A percentile compares a stretch with the other conserved stretches of the same genome.
phyloP scores from a whole-genome alignment of 768 basidiomycete species.

The Calocera viscosa region DNA sequence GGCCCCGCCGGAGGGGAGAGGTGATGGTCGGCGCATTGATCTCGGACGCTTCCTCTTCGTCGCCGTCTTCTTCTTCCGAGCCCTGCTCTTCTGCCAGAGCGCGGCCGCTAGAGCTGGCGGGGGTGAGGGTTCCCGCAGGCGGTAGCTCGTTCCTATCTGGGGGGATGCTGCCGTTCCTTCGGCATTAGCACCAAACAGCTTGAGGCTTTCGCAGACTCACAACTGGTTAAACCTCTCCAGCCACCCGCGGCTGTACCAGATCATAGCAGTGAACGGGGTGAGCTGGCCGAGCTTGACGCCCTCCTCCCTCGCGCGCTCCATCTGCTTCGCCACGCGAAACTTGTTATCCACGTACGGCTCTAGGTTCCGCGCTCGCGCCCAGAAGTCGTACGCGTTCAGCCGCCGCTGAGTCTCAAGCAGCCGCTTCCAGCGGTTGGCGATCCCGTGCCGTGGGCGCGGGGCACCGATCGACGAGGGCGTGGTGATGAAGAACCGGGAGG shows the following conservation, averaged over 20 bases:
- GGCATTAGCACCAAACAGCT: too few relatives aligned
- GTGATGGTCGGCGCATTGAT: background rate
- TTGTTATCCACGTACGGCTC: slow-evolving; percentile 6
- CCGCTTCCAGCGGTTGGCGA: slow-evolving; percentile 7
- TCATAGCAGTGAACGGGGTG: background rate
- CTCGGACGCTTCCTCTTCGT: background rate
- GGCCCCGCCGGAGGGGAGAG: background rate
- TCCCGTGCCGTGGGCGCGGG: background rate
- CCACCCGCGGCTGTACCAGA: slow-evolving; percentile 1
- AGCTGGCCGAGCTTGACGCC: background rate
- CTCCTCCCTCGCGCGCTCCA: background rate
- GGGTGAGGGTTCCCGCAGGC: background rate
- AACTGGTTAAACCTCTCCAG: slow-evolving; percentile 1
- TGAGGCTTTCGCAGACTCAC: too few relatives aligned
- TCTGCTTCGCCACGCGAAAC: background rate
- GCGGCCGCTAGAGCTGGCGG: background rate
- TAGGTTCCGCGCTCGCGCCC: background rate
- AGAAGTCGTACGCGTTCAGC: slow-evolving; percentile 1
- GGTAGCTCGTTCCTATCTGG: background rate
- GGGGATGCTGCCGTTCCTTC: background rate
- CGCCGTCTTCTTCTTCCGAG: background rate
- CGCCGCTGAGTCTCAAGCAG: slow-evolving; percentile 2
- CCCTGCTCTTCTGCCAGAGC: background rate
- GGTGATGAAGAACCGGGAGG: background rate
- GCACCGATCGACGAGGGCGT: background rate